phyloP scores from a whole-genome alignment of 345 rosid species.

The Camelina laxa region DNA sequence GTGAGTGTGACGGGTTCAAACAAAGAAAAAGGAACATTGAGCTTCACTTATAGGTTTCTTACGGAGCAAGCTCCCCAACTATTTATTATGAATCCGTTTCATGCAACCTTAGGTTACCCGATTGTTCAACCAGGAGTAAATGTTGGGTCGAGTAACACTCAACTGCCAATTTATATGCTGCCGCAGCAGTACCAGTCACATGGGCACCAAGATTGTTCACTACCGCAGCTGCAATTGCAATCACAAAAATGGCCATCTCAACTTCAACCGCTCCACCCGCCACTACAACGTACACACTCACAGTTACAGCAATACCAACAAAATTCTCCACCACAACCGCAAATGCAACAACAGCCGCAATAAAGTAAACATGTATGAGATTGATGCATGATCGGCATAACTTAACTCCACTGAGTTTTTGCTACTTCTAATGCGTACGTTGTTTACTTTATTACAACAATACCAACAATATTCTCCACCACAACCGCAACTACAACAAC shows the following conservation, averaged over 20 bases:
- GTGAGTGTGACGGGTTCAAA: constrained; percentile 47
- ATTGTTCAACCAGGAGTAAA: constrained; percentile 1
- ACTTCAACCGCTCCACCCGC: background rate
- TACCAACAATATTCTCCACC: too few species aligned
- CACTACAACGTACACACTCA: background rate
- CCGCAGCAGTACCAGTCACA: constrained; percentile 23
- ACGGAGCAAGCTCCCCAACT: constrained; percentile 19
- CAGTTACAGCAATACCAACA: too few species aligned
- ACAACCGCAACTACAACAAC: background rate
- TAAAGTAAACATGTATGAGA: too few species aligned
- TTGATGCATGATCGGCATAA: too few species aligned
- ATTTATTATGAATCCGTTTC: constrained; percentile 24
- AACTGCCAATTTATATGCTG: background rate
- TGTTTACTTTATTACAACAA: too few species aligned
- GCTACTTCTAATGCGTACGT: too few species aligned
- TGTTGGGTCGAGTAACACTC: constrained; percentile 10
- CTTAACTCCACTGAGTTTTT: too few species aligned
- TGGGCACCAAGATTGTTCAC: constrained; percentile 5
- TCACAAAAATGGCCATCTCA: background rate
- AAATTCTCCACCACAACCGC: too few species aligned
- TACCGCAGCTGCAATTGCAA: background rate
- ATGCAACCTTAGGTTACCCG: background rate
- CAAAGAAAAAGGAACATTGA: constrained; percentile 65
- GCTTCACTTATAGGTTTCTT: constrained; percentile 63
- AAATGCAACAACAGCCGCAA: too few species aligned